Percentiles rank a stretch among this genome's conserved stretches.
These are phyloP conservation scores for Tulasnella sp. DNA, from an alignment of 768 basidiomycete species.

Conservation along the genomic window DNA sequence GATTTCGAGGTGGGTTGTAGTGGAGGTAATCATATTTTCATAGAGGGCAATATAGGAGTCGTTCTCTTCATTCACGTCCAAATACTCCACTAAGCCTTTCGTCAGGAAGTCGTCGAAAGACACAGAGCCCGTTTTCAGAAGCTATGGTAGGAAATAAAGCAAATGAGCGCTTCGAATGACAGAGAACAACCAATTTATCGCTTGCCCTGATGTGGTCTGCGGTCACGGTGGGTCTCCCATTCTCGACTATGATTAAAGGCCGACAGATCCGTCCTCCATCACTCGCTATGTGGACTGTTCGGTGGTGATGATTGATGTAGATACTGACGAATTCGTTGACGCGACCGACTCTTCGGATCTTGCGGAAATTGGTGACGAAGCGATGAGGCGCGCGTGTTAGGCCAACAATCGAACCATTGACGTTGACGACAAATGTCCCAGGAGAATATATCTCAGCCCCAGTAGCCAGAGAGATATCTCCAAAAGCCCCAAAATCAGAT, in stretches of 20 bases:
- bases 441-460: slow-evolving; percentile 95
- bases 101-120: slow-evolving; percentile 92
- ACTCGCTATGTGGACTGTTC: slow-evolving; percentile 89
- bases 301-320: slow-evolving; percentile 94
- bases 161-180: not conserved
- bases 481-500: not conserved
- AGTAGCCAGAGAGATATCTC: slow-evolving; percentile 87
- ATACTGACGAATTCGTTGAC: slow-evolving; percentile 96
- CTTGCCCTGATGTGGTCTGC: slow-evolving; percentile 74
- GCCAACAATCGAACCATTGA: slow-evolving; percentile 94
- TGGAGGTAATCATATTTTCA: slow-evolving; percentile 74
- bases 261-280: slow-evolving; percentile 98
- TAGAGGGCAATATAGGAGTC: slow-evolving; percentile 95
- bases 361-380: slow-evolving; percentile 88
- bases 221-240: slow-evolving; percentile 67
- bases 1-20: slow-evolving; percentile 94
- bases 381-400: slow-evolving; percentile 78
- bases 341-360: slow-evolving; percentile 83
- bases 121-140: slow-evolving; percentile 70
- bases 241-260: slow-evolving; percentile 94
- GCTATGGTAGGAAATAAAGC: slow-evolving; percentile 41
- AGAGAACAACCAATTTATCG: not conserved
- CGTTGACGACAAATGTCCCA: slow-evolving; percentile 89
- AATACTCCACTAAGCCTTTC: slow-evolving; percentile 91
- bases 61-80: slow-evolving; percentile 99